A percentile compares a stretch with the other conserved stretches of the same genome.
Evolutionary conservation across 805 yeast genomes (phyloP).

Genomic region (Wickerhamiella galacta): DNA sequence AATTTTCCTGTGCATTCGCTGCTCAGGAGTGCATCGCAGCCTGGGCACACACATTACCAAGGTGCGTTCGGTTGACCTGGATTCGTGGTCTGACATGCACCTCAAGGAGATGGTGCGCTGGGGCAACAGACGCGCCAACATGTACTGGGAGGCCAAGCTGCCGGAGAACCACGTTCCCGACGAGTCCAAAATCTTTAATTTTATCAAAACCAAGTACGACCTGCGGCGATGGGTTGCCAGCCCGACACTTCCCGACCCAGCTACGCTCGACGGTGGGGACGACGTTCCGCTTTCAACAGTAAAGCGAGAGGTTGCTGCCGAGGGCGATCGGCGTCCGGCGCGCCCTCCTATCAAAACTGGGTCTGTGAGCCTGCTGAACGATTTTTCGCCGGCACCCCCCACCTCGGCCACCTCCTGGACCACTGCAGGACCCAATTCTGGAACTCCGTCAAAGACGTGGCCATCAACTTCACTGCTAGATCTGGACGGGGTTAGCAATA

Average conservation of each 20-base stretch:
- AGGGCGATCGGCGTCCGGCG: too few species aligned
- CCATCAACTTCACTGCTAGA: too few species aligned
- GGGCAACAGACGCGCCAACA: slow-evolving; percentile 72
- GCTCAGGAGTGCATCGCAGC: slow-evolving; percentile 90
- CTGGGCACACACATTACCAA: slow-evolving; percentile 91
- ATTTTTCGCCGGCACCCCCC: too few species aligned
- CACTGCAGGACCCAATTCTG: too few species aligned
- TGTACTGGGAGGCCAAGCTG: slow-evolving; percentile 69
- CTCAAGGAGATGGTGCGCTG: slow-evolving; percentile 63
- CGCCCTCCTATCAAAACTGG: too few species aligned
- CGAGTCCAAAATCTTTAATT: slow-evolving; percentile 69
- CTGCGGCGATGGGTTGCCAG: slow-evolving; percentile 68
- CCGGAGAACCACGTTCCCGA: slow-evolving; percentile 63
- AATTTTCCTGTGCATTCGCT: slow-evolving; percentile 71
- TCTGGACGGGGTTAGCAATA: too few species aligned
- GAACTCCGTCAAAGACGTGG: too few species aligned
- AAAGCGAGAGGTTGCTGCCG: neutral
- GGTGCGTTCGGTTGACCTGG: slow-evolving; percentile 87
- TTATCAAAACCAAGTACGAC: slow-evolving; percentile 84
- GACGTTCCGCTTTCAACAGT: slow-evolving; percentile 5
- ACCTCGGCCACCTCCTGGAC: too few species aligned
- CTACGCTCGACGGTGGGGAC: slow-evolving; percentile 19
- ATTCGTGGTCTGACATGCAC: slow-evolving; percentile 93
- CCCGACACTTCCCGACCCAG: slow-evolving; percentile 41
- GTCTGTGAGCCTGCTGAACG: too few species aligned